Percentiles rank a stretch among this genome's conserved stretches.
Conservation (phyloP, 805 yeast species). For the Huiozyma sinensis region DNA sequence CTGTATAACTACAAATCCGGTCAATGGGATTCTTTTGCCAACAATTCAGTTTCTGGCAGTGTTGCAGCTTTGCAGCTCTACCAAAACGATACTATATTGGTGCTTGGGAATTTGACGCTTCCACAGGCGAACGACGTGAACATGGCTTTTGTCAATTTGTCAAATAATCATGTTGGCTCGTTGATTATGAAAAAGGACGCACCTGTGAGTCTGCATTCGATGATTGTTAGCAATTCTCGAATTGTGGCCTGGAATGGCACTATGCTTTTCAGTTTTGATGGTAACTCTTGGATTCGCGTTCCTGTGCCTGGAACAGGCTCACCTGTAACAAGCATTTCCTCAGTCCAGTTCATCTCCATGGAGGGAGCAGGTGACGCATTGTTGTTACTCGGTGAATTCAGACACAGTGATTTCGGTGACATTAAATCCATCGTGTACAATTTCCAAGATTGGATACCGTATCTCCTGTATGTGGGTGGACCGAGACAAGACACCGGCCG, state of each 20-base stretch:
- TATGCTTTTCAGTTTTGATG: slow-evolving; percentile 4
- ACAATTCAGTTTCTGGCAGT: slow-evolving; percentile 37
- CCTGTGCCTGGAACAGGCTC: slow-evolving; percentile 3
- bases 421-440: slow-evolving; percentile 17
- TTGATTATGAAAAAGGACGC: not conserved
- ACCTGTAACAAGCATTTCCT: not conserved
- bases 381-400: slow-evolving; percentile 33
- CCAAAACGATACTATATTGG: slow-evolving; percentile 29
- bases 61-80: slow-evolving; percentile 45
- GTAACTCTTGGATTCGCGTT: slow-evolving; percentile 5
- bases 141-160: slow-evolving; percentile 24
- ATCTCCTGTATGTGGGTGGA: slow-evolving; percentile 4
- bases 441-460: slow-evolving; percentile 19
- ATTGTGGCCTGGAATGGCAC: slow-evolving; percentile 18
- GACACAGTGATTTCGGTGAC: slow-evolving; percentile 26
- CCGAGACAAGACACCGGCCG: slow-evolving; percentile 6
- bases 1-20: slow-evolving; percentile 44
- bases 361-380: not conserved
- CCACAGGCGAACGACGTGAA: too few species aligned
- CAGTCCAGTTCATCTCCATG: slow-evolving; percentile 1
- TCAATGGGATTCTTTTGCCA: slow-evolving; percentile 39
- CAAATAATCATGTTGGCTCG: slow-evolving; percentile 4
- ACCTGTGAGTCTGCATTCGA: slow-evolving; percentile 9
- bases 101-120: slow-evolving; percentile 44
- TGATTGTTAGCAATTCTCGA: slow-evolving; percentile 4